Evolutionary conservation across 352 stramenopile species (phyloP).

Genomic region (Globisporangium middletonii): DNA sequence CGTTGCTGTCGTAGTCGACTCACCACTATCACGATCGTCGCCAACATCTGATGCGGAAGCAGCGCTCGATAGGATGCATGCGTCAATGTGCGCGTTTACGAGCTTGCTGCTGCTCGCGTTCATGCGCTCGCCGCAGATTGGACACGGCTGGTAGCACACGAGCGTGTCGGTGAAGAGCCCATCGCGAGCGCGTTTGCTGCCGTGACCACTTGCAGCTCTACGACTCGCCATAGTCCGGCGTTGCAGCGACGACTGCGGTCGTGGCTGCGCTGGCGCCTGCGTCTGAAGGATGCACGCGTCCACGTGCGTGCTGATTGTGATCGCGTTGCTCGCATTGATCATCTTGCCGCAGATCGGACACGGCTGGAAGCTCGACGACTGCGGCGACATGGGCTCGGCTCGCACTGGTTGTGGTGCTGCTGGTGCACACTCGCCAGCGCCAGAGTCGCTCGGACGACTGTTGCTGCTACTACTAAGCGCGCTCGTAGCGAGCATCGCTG

Average conservation of each 20-base stretch:
- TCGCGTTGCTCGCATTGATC: conserved; percentile 41
- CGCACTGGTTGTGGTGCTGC: neutral
- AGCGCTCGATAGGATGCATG: conserved; percentile 20
- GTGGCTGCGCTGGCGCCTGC: neutral
- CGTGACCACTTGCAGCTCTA: neutral
- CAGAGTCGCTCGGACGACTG: neutral
- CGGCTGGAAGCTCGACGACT: conserved; percentile 19
- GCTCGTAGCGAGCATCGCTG: conserved; percentile 19
- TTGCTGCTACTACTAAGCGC: neutral
- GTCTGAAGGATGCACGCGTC: conserved; percentile 34
- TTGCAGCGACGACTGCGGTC: neutral
- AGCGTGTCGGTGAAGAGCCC: neutral
- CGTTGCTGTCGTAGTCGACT: neutral
- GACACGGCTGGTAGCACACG: conserved; percentile 29
- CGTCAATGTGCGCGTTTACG: conserved; percentile 63
- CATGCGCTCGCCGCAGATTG: conserved; percentile 48
- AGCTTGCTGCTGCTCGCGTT: conserved; percentile 36
- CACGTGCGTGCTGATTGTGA: conserved; percentile 63
- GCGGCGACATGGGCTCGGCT: neutral
- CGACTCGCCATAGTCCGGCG: neutral
- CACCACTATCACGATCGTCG: neutral
- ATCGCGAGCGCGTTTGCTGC: neutral
- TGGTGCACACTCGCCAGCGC: neutral
- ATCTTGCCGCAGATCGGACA: conserved; percentile 56
- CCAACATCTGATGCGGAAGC: neutral